phyloP scores from a whole-genome alignment of 2,329 filamentous ascomycete species.

The Fusarium sp. region DNA sequence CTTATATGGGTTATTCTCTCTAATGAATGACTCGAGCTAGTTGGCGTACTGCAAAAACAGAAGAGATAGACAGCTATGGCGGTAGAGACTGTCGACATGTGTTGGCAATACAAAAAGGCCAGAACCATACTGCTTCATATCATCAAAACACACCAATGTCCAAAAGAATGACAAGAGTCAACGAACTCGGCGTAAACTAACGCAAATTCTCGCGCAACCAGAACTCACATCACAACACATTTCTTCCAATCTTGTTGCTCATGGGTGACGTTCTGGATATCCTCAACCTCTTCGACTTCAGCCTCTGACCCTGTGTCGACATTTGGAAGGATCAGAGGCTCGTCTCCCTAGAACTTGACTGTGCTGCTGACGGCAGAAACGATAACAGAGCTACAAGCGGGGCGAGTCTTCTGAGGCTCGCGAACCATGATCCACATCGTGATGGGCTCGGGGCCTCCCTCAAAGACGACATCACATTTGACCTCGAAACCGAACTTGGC shows the following conservation, averaged over 20 bases:
- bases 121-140: neutral
- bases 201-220: neutral
- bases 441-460: conserved; percentile 67
- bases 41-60: conserved; percentile 19
- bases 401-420: conserved; percentile 63
- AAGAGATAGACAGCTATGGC: conserved; percentile 20
- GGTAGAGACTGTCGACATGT: conserved; percentile 34
- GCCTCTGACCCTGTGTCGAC: conserved; percentile 27
- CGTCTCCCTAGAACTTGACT: conserved; percentile 40
- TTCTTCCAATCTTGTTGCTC: conserved; percentile 7
- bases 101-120: conserved; percentile 2
- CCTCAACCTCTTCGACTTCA: conserved; percentile 17
- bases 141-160: neutral
- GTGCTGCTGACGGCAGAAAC: conserved; percentile 33
- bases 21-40: conserved; percentile 43
- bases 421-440: conserved; percentile 84
- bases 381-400: conserved; percentile 38
- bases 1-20: conserved; percentile 32
- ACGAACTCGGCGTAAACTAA: neutral
- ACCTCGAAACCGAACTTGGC: conserved; percentile 77
- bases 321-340: conserved; percentile 29
- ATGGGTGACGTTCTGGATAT: neutral
- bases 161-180: conserved; percentile 12
- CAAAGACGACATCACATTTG: conserved; percentile 70
- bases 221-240: conserved; percentile 32